phyloP scores from a whole-genome alignment of 805 yeast genomes.

The Kodamaea kaohsiungensis region DNA sequence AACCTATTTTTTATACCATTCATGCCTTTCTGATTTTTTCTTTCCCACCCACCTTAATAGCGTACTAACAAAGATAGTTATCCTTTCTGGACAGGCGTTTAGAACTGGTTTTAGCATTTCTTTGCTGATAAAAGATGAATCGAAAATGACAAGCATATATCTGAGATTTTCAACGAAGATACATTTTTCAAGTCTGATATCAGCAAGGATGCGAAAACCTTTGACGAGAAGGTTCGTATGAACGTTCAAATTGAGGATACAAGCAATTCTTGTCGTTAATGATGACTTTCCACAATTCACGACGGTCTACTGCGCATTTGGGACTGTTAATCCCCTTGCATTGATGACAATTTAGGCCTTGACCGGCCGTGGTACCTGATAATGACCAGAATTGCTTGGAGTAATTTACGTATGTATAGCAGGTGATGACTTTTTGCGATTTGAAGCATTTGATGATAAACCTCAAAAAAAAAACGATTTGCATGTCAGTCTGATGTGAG shows the following conservation, averaged over 20 bases:
- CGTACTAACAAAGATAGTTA: constrained; percentile 10
- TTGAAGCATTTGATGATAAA: constrained; percentile 21
- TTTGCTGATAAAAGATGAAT: constrained; percentile 59
- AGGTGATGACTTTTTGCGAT: constrained; percentile 18
- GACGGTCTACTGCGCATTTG: constrained; percentile 52
- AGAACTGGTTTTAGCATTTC: constrained; percentile 10
- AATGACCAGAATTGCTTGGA: constrained; percentile 9
- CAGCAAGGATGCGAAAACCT: constrained; percentile 16
- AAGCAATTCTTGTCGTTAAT: constrained; percentile 28
- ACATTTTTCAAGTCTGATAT: constrained; percentile 52
- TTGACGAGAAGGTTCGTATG: constrained; percentile 11
- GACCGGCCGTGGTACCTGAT: constrained; percentile 51
- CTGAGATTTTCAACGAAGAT: constrained; percentile 72
- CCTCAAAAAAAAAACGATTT: constrained; percentile 34
- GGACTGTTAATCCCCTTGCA: constrained; percentile 45
- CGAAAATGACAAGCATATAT: constrained; percentile 98
- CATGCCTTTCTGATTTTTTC: constrained; percentile 77
- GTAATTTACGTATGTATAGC: constrained; percentile 1
- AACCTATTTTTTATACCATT: constrained; percentile 78
- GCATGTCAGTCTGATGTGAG: constrained; percentile 43
- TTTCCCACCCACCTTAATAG: constrained; percentile 1
- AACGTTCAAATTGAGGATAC: background rate
- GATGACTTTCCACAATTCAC: constrained; percentile 52
- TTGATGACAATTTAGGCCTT: constrained; percentile 49
- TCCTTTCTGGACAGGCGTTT: constrained; percentile 9